Conservation (phyloP, 2,329 filamentous ascomycete genomes). For the Colletotrichum abscissum region DNA sequence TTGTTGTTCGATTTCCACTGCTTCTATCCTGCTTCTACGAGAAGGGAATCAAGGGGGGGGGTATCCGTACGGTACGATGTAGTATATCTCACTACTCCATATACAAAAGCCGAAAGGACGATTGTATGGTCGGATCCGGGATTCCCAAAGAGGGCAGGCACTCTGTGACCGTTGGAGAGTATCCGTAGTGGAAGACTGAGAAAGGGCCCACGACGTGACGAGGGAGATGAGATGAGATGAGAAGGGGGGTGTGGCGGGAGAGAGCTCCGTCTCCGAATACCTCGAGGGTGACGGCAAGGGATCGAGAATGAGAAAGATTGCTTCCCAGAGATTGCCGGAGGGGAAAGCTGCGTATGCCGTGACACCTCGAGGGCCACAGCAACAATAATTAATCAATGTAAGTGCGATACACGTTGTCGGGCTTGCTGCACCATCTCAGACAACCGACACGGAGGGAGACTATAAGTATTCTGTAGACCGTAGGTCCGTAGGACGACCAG, state of each 20-base stretch:
- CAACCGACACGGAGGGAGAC: not conserved
- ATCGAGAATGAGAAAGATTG: constrained; percentile 6
- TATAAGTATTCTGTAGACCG: not conserved
- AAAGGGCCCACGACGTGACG: not conserved
- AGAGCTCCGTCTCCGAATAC: not conserved
- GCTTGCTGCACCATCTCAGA: constrained; percentile 13
- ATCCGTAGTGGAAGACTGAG: too few species aligned
- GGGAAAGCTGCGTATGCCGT: constrained; percentile 30
- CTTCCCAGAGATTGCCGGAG: constrained; percentile 7
- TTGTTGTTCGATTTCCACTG: not conserved
- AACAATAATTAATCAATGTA: constrained; percentile 10
- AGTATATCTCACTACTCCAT: not conserved
- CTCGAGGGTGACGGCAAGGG: constrained; percentile 4
- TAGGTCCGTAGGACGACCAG: not conserved
- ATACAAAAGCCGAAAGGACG: not conserved
- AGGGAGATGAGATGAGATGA: not conserved
- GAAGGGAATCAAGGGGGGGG: not conserved
- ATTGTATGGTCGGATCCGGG: constrained; percentile 16
- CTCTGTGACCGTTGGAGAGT: not conserved
- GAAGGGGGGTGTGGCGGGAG: not conserved
- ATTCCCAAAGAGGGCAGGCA: not conserved
- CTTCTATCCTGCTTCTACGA: not conserved
- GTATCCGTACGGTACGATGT: constrained; percentile 1
- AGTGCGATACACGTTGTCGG: not conserved
- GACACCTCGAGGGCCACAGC: constrained; percentile 3